Base-by-base conservation (phyloP, 371 early-diverging fungal genomes). In the Smittium culicis region DNA sequence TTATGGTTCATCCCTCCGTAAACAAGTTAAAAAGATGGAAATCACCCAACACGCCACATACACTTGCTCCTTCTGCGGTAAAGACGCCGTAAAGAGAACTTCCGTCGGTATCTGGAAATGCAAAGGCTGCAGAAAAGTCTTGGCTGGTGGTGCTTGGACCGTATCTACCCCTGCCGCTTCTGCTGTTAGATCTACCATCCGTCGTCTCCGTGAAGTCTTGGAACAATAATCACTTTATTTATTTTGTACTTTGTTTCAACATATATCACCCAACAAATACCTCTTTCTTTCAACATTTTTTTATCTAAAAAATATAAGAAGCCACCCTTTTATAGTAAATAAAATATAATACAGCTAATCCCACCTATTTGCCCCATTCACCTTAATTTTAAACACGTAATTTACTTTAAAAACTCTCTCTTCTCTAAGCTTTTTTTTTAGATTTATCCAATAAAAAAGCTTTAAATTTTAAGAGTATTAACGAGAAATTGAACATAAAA, bases 81-180 rank as follows among this genome's bases (percentile, higher is more conserved):
- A 72, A 89, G 93, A 90, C 77, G 81, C 90, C 72, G 97, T 99
- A 71, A 94, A 91, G 86, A 92, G 99, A 79, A 78, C 84, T 67
- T 89, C 94, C 67, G 99, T 99, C 74, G 99, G 99, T 77, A 98
- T 99, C 87, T 99, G 99, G 99, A 86, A 92, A 82, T 99, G 99
- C 88, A 88, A 86, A 79, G 92, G 90, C 68, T 99, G 99, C 86
- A 86, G 85, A 76, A 93, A 96, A 86, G 81, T 81, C 75, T 81
- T 98, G 80, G 99, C 99, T 72, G 99, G 99, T 76, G 99, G 99
- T 77, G 99, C 99, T 73, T 99, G 95, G 92, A 91, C 93, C 66
- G 88, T 97, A 72, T 88, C 86, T 67, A 96, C 97, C 74, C 89
- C 91, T 73, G 88, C 91, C 72, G 94, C 96, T 70, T 84, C 89